Evolutionary conservation across 2,329 filamentous ascomycete species (phyloP), one percentile per base, ranked within the genome.

Genomic region (Penicillium sp.): DNA sequence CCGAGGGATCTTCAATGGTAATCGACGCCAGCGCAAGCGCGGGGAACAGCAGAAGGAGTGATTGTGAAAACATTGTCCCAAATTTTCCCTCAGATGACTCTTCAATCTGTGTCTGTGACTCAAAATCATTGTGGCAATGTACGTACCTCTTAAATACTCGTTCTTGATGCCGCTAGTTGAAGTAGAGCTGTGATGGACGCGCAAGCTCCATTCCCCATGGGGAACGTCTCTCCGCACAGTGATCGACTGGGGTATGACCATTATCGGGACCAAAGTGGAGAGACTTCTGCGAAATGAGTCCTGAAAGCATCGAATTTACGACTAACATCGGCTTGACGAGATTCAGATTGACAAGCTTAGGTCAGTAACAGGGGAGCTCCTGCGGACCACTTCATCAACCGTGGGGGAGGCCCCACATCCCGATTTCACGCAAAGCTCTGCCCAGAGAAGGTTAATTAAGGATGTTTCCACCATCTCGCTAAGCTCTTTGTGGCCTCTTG

Each of bases 1-100:
- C 49, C 2, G 60, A 61, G 44, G 60, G 60, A 56, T 61, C 60
- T 16, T 61, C 50, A 35, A 61, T 49, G 22, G 50, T 54, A 5
- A 61, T 35, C n/a, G 56, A 54, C 24, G 60, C 60, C 19, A 61
- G 46, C n/a, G 50, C 56, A 39, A 59, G 35, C 2, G 60, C 50
- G 14, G 56, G 54, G 19, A 59, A 56, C 22, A 59, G 39, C 10
- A 61, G 35, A n/a, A 61, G 16, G 24, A 47, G 43, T 18, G 18
- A 56, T 24, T 44, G 41, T 5, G 36, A 35, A 22, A 54, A 19
- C 56, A 59, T 59, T 19, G 27, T 52, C 44, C 3, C 9, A 24
- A 16, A 47, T 44, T n/a, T 11, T 47, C 24, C 14, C 16, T 18
- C 16, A 27, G n/a, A 47, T 13, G 9, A 24, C 27, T 19, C 4